Conservation (phyloP, 2,329 filamentous ascomycete genomes). For the Ascochyta rabiei region DNA sequence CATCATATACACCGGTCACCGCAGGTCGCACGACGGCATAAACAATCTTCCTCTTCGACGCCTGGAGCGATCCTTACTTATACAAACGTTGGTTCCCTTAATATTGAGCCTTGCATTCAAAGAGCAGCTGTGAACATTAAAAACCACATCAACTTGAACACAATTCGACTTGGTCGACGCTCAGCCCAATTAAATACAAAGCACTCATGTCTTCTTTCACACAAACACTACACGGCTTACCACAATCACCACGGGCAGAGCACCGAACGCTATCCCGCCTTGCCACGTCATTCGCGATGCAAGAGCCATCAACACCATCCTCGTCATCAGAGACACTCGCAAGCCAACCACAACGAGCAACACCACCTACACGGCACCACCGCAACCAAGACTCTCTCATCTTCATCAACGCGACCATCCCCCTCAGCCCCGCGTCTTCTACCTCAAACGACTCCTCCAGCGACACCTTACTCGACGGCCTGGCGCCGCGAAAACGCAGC, state of each 20-base stretch:
- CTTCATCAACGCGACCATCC: slow-evolving; percentile 45
- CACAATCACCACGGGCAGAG: slow-evolving; percentile 30
- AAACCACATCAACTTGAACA: background rate
- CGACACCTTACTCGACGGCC: slow-evolving; percentile 32
- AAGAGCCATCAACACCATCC: slow-evolving; percentile 6
- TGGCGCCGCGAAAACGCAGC: slow-evolving; percentile 37
- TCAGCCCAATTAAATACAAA: background rate
- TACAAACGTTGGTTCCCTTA: slow-evolving; percentile 27
- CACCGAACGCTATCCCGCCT: slow-evolving; percentile 30
- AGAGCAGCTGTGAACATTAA: background rate
- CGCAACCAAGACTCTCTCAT: slow-evolving; percentile 32
- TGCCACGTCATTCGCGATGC: slow-evolving; percentile 26
- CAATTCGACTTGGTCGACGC: background rate
- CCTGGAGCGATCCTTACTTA: slow-evolving; percentile 23
- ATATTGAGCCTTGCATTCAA: slow-evolving; percentile 14
- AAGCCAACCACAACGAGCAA: background rate
- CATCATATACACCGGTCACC: slow-evolving; percentile 27
- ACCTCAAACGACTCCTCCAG: slow-evolving; percentile 16
- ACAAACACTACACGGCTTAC: slow-evolving; percentile 29
- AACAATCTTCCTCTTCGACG: slow-evolving; percentile 22
- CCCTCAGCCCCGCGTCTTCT: slow-evolving; percentile 36
- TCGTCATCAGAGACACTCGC: slow-evolving; percentile 10
- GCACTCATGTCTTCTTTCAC: slow-evolving; percentile 13
- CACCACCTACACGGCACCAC: background rate
- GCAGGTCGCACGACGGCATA: slow-evolving; percentile 30